Evolutionary conservation across 2,329 filamentous ascomycete species (phyloP).

Genomic region (Claviceps africana): DNA sequence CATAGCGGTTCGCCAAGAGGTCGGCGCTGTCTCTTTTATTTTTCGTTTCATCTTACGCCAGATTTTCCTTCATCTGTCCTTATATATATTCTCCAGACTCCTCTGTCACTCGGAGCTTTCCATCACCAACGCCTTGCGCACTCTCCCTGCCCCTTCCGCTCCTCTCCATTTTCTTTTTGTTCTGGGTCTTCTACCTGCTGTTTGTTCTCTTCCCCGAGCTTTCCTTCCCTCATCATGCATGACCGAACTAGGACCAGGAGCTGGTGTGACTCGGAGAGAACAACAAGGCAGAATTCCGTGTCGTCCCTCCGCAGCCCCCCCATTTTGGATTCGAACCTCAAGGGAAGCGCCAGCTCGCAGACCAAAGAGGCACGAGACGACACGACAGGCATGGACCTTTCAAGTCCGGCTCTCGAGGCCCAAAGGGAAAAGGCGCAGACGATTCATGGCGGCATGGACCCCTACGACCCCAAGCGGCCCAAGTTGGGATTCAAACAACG

Average conservation of each 20-base stretch:
- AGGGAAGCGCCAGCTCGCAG: neutral
- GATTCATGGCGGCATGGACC: slow-evolving; percentile 6
- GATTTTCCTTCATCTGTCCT: neutral
- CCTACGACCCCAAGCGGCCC: slow-evolving; percentile 11
- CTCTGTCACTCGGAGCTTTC: neutral
- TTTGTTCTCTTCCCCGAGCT: neutral
- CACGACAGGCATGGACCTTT: neutral
- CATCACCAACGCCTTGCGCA: neutral
- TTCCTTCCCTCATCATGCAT: neutral
- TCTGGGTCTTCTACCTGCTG: too few relatives aligned
- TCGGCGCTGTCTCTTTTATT: neutral
- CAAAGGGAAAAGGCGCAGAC: neutral
- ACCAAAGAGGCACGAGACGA: neutral
- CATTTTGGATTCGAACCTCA: neutral
- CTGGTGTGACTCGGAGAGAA: slow-evolving; percentile 2
- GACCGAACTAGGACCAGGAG: neutral
- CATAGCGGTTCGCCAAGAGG: neutral
- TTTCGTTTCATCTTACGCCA: neutral
- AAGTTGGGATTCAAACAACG: slow-evolving; percentile 29
- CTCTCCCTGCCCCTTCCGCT: neutral
- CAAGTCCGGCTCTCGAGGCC: slow-evolving; percentile 1
- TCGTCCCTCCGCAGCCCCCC: neutral
- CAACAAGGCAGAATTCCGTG: slow-evolving; percentile 3
- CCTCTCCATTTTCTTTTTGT: neutral
- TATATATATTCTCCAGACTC: neutral